These are phyloP conservation scores for Phytopythium helicoides DNA, from an alignment of 352 stramenopile genomes.

Conservation along the genomic window DNA sequence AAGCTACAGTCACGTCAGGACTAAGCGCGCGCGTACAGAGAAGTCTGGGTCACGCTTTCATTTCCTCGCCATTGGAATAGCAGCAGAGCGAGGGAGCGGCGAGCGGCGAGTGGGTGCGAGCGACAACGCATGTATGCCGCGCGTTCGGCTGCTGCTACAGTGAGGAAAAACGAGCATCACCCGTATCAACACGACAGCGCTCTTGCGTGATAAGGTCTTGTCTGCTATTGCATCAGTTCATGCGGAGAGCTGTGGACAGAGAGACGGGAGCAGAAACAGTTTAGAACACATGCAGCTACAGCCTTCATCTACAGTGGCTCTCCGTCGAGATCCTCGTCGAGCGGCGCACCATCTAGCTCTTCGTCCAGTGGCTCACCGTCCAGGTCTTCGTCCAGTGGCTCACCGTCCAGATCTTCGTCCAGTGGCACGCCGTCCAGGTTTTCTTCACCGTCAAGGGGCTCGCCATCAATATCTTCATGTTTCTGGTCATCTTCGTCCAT, in stretches of 20 bases:
- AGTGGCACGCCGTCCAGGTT: conserved; percentile 50
- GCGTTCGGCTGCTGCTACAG: no score
- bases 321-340: conserved; percentile 48
- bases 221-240: no score
- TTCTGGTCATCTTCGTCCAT: conserved; percentile 22
- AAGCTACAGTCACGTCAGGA: conserved; percentile 82
- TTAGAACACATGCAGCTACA: background rate
- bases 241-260: no score
- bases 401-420: conserved; percentile 27
- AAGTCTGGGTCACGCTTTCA: no score
- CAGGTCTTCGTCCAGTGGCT: conserved; percentile 25
- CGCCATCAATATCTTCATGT: conserved; percentile 7
- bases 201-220: no score
- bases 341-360: conserved; percentile 36
- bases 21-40: conserved; percentile 42
- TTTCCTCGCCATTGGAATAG: no score
- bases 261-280: no score
- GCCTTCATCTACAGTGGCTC: conserved; percentile 16
- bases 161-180: no score
- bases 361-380: conserved; percentile 41
- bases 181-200: no score
- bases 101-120: no score
- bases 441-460: conserved; percentile 22
- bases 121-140: no score
- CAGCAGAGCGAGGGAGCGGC: no score